These are phyloP conservation scores for Lactifluus piperatus DNA, from an alignment of 768 basidiomycete species.

Conservation along the genomic window DNA sequence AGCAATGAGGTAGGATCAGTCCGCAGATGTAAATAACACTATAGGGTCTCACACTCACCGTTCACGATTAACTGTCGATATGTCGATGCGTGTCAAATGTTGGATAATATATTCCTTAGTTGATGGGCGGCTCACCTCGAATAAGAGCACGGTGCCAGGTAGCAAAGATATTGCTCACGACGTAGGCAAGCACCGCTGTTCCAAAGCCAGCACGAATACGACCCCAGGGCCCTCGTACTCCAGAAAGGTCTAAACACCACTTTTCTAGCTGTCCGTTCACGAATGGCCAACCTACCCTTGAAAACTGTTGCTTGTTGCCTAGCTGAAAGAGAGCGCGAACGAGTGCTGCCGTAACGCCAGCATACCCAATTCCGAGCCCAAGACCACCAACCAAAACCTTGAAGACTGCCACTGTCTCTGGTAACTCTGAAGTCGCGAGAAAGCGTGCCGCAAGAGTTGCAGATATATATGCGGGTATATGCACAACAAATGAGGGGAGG, in stretches of 20 bases:
- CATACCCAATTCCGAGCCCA: constrained; percentile 5
- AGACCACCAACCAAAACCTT: constrained; percentile 72
- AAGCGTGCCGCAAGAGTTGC: constrained; percentile 65
- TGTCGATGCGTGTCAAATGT: not conserved
- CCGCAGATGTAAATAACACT: not conserved
- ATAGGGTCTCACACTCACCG: constrained; percentile 21
- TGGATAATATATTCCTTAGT: not conserved
- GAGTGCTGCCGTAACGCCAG: not conserved
- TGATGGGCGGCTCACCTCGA: constrained; percentile 24
- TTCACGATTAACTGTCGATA: constrained; percentile 23
- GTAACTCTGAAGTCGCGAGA: constrained; percentile 61
- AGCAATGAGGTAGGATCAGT: not conserved
- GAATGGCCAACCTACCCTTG: not conserved
- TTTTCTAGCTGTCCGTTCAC: not conserved
- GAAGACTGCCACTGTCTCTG: constrained; percentile 89
- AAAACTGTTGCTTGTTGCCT: not conserved
- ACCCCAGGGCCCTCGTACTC: not conserved
- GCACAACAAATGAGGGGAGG: constrained; percentile 85
- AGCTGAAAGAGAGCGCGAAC: not conserved
- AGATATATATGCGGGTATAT: constrained; percentile 77
- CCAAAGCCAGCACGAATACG: constrained; percentile 15
- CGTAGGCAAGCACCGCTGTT: constrained; percentile 16
- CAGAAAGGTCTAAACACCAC: not conserved
- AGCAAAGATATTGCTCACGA: constrained; percentile 30
- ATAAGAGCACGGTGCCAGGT: constrained; percentile 41